Conservation (phyloP, 306 rosid species). For the Albizia julibrissin region DNA sequence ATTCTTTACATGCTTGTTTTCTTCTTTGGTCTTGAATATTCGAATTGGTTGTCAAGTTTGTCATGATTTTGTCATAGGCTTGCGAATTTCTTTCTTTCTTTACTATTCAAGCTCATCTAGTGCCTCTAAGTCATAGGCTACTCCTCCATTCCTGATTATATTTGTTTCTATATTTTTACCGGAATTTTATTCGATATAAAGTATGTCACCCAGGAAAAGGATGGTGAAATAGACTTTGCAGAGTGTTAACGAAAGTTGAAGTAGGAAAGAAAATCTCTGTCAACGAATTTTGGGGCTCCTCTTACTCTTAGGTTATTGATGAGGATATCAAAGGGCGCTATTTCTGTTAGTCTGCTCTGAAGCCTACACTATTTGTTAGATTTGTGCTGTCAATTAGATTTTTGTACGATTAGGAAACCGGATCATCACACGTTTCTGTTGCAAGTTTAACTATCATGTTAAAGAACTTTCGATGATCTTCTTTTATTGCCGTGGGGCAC, state of each 20-base stretch:
- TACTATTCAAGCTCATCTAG: neutral
- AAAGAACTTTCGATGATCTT: constrained; percentile 15
- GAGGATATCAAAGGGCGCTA: constrained; percentile 25
- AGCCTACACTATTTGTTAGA: constrained; percentile 10
- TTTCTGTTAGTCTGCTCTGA: constrained; percentile 9
- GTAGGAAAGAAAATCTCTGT: neutral
- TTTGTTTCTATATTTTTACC: constrained; percentile 19
- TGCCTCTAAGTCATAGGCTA: neutral
- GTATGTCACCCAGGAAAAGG: neutral
- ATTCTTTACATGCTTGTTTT: neutral
- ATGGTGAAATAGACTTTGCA: constrained; percentile 15
- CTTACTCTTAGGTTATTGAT: neutral
- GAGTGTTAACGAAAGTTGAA: constrained; percentile 9
- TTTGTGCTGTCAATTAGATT: neutral
- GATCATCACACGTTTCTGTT: constrained; percentile 17
- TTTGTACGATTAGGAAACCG: neutral
- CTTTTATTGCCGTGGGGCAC: neutral
- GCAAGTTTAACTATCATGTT: neutral
- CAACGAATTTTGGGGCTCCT: neutral
- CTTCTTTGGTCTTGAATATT: neutral
- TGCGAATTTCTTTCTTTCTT: neutral
- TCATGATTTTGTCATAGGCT: constrained; percentile 13
- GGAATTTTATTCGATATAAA: neutral
- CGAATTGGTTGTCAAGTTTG: neutral
- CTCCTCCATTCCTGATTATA: neutral